Base-by-base conservation (phyloP, 1,284 basidiomycete genomes). In the Cryptococcus jaspeensis region DNA sequence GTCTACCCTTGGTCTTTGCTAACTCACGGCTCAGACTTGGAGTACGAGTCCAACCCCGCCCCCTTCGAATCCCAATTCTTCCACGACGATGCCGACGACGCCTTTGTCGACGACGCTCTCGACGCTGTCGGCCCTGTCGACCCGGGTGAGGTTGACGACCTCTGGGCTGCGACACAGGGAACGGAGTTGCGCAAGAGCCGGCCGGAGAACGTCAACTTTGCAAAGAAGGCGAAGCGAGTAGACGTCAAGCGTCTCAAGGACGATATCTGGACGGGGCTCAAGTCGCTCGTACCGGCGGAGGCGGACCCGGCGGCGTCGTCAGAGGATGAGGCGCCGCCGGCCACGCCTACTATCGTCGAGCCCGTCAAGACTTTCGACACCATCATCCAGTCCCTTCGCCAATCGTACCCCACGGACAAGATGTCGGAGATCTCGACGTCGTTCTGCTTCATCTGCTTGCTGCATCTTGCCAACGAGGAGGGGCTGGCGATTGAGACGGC, bases 381-480 rank as follows among this genome's bases (percentile, higher is more conserved):
- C 49, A 92, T 99, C 60, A 89, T 99, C 62, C 83, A 85, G 1
- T 87, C 86, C 16, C 81, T 99, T 38, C 86, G 89, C 63, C 82
- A 80, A 50, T 84, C 87, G 8, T 99, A 99, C 76, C 90, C 95
- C 0, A 81, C 82, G 59, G 92, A 97, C 44, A 96, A 94, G 81
- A 89, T 99, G 87, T 87, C 89, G 45, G 96, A 99, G 67, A 97
- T 99, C 75, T 96, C 92, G 74, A 99, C 96, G 9, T 96, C 92
- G 61, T 99, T 97, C 85, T 99, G 95, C 78, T 99, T 99, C 81
- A 99, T 99, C 75, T 99, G 95, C 72, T 79, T 99, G 37, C 79
- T 96, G 36, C 93, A 97, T 79, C 81, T 99, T 41, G 94, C 93
- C 44, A 96, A 98, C 72, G 93, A 98, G 74, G 90, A 92, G 71